Percentiles rank a stretch among this genome's conserved stretches.
These are phyloP conservation scores for Solanum arcanum DNA, from an alignment of 257 asterid species.

Conservation along the genomic window DNA sequence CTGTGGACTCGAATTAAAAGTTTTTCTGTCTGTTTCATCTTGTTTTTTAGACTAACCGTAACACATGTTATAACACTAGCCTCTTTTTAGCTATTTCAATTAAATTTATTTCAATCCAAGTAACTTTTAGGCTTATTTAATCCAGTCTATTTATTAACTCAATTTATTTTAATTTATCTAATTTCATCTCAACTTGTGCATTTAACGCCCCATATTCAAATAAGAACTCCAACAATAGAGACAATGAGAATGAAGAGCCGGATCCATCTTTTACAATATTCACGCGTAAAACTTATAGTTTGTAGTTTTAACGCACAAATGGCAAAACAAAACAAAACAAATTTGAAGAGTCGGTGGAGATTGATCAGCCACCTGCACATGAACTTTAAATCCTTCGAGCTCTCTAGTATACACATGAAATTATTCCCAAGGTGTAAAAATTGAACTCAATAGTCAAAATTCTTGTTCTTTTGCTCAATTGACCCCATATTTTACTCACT, in stretches of 20 bases:
- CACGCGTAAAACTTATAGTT: not conserved
- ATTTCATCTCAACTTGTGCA: not conserved
- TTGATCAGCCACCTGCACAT: not conserved
- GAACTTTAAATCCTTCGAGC: not conserved
- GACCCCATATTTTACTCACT: slow-evolving; percentile 11
- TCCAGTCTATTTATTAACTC: not conserved
- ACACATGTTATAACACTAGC: too few relatives aligned
- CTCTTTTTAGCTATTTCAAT: not conserved
- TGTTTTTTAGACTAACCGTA: too few relatives aligned
- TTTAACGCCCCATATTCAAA: not conserved
- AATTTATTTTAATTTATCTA: not conserved
- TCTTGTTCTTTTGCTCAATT: not conserved
- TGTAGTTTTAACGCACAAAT: not conserved
- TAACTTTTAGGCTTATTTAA: not conserved
- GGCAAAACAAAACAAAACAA: not conserved
- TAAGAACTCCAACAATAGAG: not conserved
- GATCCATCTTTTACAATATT: not conserved
- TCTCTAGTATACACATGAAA: not conserved
- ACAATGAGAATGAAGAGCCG: not conserved
- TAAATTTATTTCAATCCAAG: too few relatives aligned
- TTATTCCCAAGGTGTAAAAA: not conserved
- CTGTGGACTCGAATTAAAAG: too few relatives aligned
- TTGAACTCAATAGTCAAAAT: not conserved
- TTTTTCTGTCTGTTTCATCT: too few relatives aligned
- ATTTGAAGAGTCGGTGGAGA: not conserved